Evolutionary conservation across 1,139 yeast genomes (phyloP), one percentile per base, ranked within the genome.

Genomic region (Geotrichum carabidarum): DNA sequence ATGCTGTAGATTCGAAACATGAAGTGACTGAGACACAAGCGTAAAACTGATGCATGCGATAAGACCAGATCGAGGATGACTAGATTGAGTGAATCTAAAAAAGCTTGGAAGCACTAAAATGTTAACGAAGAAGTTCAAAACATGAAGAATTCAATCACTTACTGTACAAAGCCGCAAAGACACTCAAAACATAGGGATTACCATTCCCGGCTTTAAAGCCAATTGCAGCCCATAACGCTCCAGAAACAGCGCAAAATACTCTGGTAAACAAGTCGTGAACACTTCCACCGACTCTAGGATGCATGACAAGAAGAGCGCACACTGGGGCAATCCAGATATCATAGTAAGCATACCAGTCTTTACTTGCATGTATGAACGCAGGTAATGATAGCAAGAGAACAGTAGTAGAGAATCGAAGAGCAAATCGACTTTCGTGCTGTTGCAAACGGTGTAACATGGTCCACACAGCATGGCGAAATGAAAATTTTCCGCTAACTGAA

Each of bases 171-270:
- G 67, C 72, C 5, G 75, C 71, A 62, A 77, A 71, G 2, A 72
- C 71, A 11, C 73, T 74, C 38, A 77, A 60, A 2, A 77, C 77
- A 56, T 71, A 72, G 0, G 74, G 71, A 51, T 68, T 68, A 45
- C 70, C 73, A 50, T 71, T 71, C 15, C 68, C 63, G 0, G 78
- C 69, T 42, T 75, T 71, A 55, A 66, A 67, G 0, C 76, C 74
- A 15, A 77, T 70, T 65, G 78, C 78, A 0, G 76, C 80, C 76
- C 78, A 76, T 48, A 77, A 69, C 8, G 72, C 68, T 1, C 78
- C 79, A n/a, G 69, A 44, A 7, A 76, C 43, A 55, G 76, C 72
- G 44, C 70, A 70, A 0, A 64, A 18, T 0, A 72, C 44, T 57
- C 80, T 65, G 9, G 70, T 67, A 2, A 63, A 34, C 8, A 76